Base-by-base conservation (phyloP, 2,329 filamentous ascomycete species). In the Calonectria henricotiae region DNA sequence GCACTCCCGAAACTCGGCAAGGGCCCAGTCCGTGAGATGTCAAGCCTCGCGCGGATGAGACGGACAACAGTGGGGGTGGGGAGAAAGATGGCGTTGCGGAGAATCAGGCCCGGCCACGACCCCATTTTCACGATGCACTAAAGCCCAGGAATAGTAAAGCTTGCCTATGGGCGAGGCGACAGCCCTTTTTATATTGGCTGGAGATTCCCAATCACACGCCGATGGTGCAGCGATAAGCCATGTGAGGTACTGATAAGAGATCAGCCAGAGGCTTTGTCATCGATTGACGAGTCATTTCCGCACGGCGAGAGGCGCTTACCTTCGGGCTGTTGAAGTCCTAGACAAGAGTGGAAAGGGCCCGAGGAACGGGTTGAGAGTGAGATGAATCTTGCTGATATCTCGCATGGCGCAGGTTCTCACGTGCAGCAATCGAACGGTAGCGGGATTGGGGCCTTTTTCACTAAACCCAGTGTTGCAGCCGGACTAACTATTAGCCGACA, bases 11-110 rank as follows among this genome's bases (percentile, higher is more conserved):
- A 55, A 39, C 37, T 13, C 13, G 20, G 15, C 35, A 17, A 39
- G 51, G 35, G 51, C 37, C 51, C 51, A 58, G 32, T 23, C 35
- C n/a, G 51, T 23, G 20, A 39, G 15, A 15, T 1, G 35, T 39
- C 51, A 12, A 11, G 6, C 32, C 27, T 27, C 17, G 13, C 9
- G 6, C n/a, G 23, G n/a, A 43, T 30, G 41, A 60, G 17, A 23
- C 61, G 41, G 37, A 13, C 67, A 69, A 25, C 41, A 69, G 67
- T 69, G 67, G 67, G 67, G 62, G 67, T 39, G 67, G 67, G 67
- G 39, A 41, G 13, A 49, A 32, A 35, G 47, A 55, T 39, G 49
- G 49, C 49, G 41, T 25, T 44, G 41, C 44, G 60, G 58, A 44
- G 39, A 64, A 44, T 3, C n/a, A 65, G 35, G 25, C 12, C 41